Evolutionary conservation across 1,284 basidiomycete genomes (phyloP), one percentile per base, ranked within the genome.

Genomic region (Vanrija sp.): DNA sequence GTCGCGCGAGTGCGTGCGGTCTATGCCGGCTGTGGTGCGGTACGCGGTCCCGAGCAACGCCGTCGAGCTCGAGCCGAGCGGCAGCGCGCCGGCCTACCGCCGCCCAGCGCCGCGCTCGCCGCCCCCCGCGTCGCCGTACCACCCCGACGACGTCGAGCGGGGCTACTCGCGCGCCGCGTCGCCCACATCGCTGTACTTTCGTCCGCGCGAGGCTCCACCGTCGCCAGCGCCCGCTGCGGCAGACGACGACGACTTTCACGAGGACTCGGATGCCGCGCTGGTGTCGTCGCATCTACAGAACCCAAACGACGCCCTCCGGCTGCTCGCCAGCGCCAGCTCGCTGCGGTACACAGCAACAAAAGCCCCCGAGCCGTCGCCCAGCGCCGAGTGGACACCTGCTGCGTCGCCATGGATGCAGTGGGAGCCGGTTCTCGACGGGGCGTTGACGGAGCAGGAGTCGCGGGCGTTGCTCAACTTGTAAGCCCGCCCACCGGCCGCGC

Each of bases 221-320:
- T 34, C 34, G 1, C 34, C 34, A 0, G 34, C 34, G 12, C 8
- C 25, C 26, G 40, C 6, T n/a, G 6, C 43, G 16, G 43, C 43
- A 18, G 55, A 57, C 25, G 50, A 49, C n/a, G 55, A 52, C 14
- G 47, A 49, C 14, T 26, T 26, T 15, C 8, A 12, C 15, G 44
- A 42, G 3, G n/a, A n/a, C 15, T 38, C 40, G 2, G 57, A 43
- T n/a, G 29, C 52, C 23, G 38, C 53, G 6, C 57, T 59, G 3
- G 48, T 55, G 25, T 44, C 34, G 25, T 44, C 47, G 16, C 50
- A 46, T 15, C 57, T 59, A 15, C 50, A 59, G 47, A 55, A 59
- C 19, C 57, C 57, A 3, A 40, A 39, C 18, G 57, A 59, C 14
- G 57, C 57, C 23, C 51, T 59, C 15, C 42, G 47, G 21, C 48